Conservation (phyloP, 2,329 filamentous ascomycete species). For the Cladosporium phlei region DNA sequence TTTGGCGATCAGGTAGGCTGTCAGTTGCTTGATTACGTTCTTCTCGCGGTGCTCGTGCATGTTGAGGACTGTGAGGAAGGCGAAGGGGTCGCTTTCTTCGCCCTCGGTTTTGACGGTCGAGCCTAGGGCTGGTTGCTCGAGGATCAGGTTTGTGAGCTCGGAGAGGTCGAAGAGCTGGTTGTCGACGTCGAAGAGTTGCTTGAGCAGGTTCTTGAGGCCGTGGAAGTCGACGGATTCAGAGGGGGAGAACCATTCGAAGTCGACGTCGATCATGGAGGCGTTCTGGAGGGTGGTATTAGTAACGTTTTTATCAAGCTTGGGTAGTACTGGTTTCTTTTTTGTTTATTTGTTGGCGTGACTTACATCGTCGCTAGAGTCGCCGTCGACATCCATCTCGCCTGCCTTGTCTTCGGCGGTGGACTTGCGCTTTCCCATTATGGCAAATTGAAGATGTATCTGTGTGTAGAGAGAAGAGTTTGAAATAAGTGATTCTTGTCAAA, state of each 20-base stretch:
- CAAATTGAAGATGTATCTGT: neutral
- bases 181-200: constrained; percentile 90
- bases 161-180: constrained; percentile 81
- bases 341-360: neutral
- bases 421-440: constrained; percentile 48
- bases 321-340: neutral
- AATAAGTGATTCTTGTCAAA: too few species aligned
- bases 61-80: constrained; percentile 85
- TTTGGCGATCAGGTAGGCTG: constrained; percentile 63
- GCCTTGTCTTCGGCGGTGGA: constrained; percentile 43
- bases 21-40: constrained; percentile 65
- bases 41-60: constrained; percentile 70
- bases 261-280: constrained; percentile 86
- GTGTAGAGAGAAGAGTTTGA: too few species aligned
- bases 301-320: neutral
- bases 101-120: constrained; percentile 97
- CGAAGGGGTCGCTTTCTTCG: constrained; percentile 86
- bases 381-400: constrained; percentile 35
- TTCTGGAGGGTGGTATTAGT: constrained; percentile 51
- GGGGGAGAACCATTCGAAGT: constrained; percentile 97
- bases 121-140: constrained; percentile 75
- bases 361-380: constrained; percentile 32
- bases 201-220: constrained; percentile 81
- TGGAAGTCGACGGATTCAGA: constrained; percentile 88
- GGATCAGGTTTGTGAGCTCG: constrained; percentile 75